Evolutionary conservation across 768 basidiomycete species (phyloP).

Genomic region (Rhodotorula babjevae): DNA sequence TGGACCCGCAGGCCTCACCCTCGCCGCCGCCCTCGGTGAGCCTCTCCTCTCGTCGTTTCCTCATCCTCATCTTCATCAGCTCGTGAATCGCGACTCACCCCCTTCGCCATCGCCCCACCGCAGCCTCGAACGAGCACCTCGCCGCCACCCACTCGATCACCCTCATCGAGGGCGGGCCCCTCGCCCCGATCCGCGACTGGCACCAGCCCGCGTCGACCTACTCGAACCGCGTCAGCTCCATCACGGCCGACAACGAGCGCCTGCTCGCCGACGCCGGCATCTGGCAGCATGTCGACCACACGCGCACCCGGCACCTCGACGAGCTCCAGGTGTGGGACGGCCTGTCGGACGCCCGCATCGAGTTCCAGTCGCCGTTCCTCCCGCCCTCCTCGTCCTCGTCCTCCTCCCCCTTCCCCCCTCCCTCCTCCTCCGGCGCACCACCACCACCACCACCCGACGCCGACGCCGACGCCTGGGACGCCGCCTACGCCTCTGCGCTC

Average conservation of each 20-base stretch:
- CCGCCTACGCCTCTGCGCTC: constrained; percentile 10
- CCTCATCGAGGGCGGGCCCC: constrained; percentile 74
- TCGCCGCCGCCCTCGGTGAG: constrained; percentile 78
- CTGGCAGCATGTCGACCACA: constrained; percentile 70
- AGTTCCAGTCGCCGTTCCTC: constrained; percentile 56
- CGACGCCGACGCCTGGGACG: constrained; percentile 23
- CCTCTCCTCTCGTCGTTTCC: not conserved
- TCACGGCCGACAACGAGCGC: constrained; percentile 66
- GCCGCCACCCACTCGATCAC: constrained; percentile 60
- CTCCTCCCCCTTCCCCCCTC: constrained; percentile 19
- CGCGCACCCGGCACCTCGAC: constrained; percentile 66
- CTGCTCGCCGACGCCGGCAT: constrained; percentile 76
- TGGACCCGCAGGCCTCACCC: constrained; percentile 82
- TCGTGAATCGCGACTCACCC: not conserved
- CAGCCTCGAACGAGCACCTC: constrained; percentile 57
- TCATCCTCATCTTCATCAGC: not conserved
- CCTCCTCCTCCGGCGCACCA: constrained; percentile 34
- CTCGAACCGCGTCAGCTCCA: constrained; percentile 80
- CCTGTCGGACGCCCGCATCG: constrained; percentile 69
- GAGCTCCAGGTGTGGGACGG: constrained; percentile 89
- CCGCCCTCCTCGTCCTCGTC: not conserved
- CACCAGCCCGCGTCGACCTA: constrained; percentile 53
- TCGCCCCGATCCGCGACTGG: constrained; percentile 69
- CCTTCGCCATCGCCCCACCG: not conserved
- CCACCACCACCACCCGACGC: not conserved